Conservation (phyloP, 2,329 filamentous ascomycete species). For the Mycocentrospora acerina region DNA sequence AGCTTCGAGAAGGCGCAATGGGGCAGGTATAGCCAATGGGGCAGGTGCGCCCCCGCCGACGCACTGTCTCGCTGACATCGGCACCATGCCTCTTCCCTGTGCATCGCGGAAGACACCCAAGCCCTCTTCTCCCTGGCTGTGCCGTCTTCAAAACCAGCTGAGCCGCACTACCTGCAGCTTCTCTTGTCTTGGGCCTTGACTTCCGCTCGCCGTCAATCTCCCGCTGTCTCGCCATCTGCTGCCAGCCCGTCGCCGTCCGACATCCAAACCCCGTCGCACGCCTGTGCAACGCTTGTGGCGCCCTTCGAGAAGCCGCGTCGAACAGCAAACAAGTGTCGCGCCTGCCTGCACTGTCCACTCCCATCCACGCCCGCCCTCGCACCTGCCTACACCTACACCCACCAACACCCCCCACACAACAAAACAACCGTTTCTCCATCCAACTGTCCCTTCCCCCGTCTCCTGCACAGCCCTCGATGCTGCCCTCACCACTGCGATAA, state of each 20-base stretch:
- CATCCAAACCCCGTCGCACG: slow-evolving; percentile 1
- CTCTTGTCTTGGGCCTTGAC: slow-evolving; percentile 20
- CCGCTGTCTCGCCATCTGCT: slow-evolving; percentile 10
- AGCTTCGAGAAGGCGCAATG: too few relatives aligned
- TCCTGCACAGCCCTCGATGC: slow-evolving; percentile 28
- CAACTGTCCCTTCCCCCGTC: neutral
- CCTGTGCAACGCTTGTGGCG: slow-evolving; percentile 19
- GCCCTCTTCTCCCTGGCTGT: slow-evolving; percentile 7
- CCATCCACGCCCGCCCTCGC: slow-evolving; percentile 2
- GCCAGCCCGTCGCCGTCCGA: slow-evolving; percentile 6
- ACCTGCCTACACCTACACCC: slow-evolving; percentile 8
- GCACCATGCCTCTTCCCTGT: neutral
- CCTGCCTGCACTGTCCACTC: slow-evolving; percentile 8
- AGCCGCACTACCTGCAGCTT: slow-evolving; percentile 33
- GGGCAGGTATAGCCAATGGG: too few relatives aligned
- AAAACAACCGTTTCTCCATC: too few relatives aligned
- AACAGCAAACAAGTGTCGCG: slow-evolving; percentile 22
- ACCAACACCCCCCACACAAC: slow-evolving; percentile 1
- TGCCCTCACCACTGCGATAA: slow-evolving; percentile 24
- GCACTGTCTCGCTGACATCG: neutral
- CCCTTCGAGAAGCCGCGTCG: slow-evolving; percentile 36
- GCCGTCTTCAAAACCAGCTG: slow-evolving; percentile 41
- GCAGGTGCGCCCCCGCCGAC: slow-evolving; percentile 1
- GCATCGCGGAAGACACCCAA: neutral
- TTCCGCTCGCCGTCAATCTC: slow-evolving; percentile 5